Conservation (phyloP, 148 eudicot genomes). For the Dianthus caryophyllus region DNA sequence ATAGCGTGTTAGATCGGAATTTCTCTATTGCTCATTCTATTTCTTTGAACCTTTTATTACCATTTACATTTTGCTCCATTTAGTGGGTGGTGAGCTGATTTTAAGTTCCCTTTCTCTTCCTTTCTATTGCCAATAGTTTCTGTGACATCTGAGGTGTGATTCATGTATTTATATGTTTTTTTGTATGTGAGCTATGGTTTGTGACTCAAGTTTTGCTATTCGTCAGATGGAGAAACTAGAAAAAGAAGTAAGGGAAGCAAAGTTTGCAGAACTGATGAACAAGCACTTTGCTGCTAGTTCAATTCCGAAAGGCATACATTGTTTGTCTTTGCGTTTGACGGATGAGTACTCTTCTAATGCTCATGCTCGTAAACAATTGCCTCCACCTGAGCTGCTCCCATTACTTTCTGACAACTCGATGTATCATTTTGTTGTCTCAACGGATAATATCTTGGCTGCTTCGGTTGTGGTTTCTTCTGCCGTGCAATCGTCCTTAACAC, state of each 20-base stretch:
- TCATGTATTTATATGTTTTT: neutral
- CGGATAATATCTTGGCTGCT: slow-evolving; percentile 95
- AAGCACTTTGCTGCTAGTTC: slow-evolving; percentile 97
- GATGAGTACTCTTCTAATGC: slow-evolving; percentile 99
- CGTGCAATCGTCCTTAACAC: slow-evolving; percentile 63
- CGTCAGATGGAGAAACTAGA: slow-evolving; percentile 94
- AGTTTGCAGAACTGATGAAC: slow-evolving; percentile 91
- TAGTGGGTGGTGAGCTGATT: neutral
- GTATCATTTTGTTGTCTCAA: slow-evolving; percentile 75
- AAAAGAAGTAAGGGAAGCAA: slow-evolving; percentile 78
- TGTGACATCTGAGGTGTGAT: neutral
- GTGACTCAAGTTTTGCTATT: slow-evolving; percentile 8
- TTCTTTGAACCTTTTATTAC: too few species aligned
- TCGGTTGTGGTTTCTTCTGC: slow-evolving; percentile 89
- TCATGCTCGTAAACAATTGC: slow-evolving; percentile 92
- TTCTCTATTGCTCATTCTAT: too few species aligned
- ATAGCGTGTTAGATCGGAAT: neutral
- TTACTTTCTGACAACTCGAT: slow-evolving; percentile 80
- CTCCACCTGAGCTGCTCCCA: slow-evolving; percentile 91
- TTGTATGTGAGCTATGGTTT: neutral
- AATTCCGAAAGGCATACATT: slow-evolving; percentile 92
- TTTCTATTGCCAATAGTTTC: neutral
- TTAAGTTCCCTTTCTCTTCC: too few species aligned
- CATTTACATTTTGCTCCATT: neutral
- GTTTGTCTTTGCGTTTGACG: slow-evolving; percentile 90